Conservation (phyloP, 352 stramenopile species). For the Blastocystis sp. region DNA sequence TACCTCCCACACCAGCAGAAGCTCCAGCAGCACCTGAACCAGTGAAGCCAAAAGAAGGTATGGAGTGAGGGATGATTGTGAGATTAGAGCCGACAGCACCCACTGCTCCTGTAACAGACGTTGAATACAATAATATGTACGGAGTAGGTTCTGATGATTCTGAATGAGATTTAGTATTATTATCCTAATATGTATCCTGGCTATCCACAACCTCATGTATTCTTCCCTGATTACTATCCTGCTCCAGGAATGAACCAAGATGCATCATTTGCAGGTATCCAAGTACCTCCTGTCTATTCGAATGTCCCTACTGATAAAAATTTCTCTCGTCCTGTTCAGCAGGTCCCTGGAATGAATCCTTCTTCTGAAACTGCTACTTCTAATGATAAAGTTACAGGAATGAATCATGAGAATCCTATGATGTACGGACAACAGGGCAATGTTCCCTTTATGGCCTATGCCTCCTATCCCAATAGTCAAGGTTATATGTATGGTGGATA, state of each 20-base stretch:
- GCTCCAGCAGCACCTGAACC: not conserved
- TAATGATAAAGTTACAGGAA: conserved; percentile 29
- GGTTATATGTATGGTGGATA: conserved; percentile 46
- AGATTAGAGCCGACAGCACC: not conserved
- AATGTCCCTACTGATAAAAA: not conserved
- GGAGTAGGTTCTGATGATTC: no score
- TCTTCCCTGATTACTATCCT: not conserved
- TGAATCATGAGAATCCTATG: conserved; percentile 12
- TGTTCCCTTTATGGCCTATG: conserved; percentile 41
- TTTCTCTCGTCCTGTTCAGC: not conserved
- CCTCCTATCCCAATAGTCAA: conserved; percentile 29
- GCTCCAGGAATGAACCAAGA: conserved; percentile 27
- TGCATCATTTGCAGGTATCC: not conserved
- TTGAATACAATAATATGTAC: conserved; percentile 17
- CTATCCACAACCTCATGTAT: not conserved
- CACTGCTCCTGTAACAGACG: not conserved
- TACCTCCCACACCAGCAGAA: not conserved
- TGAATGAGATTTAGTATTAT: conserved; percentile 8
- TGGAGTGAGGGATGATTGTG: not conserved
- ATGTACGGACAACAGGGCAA: conserved; percentile 34
- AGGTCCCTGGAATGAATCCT: not conserved
- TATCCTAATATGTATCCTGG: not conserved
- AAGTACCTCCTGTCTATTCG: not conserved
- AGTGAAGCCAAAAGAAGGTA: not conserved
- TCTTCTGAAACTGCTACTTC: not conserved